Base-by-base conservation (phyloP, 176 grass and related monocot genomes). In the Oryza coarctata region DNA sequence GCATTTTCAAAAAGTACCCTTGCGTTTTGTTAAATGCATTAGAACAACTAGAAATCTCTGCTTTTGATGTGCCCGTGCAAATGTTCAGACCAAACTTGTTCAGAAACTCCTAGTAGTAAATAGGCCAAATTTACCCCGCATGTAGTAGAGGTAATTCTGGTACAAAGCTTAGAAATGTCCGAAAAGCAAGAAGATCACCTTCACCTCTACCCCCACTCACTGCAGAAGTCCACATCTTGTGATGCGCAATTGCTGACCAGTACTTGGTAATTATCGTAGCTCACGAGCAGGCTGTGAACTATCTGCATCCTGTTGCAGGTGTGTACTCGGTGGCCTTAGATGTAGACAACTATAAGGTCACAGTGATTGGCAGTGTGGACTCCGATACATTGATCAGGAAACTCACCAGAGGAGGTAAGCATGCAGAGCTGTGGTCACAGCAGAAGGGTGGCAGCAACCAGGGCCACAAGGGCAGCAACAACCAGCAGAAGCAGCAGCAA, bases 321-420 rank as follows among this genome's bases (percentile, higher is more conserved):
- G 97, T 99, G 27, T 99, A 92, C 80, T 90, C 83, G 22, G 93
- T 99, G 40, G 77, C 44, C 68, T 88, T 99, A 50, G 97, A 99
- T 92, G 87, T 86, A 9, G 97, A 99, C 82, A 85, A 92, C 68
- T 89, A 99, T 62, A 96, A 90, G 89, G 97, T 99, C 33, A 86
- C 93, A 15, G 97, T 96, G 55, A 89, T 90, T 36, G 93, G 91
- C 65, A 89, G 68, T 9, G 89, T 99, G 47, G 87, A 86, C 79
- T 81, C 93, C 7, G 87, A 91, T 64, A 88, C 83, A 5, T 88
- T 99, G 44, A 89, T 99, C 78, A 81, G 77, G 88, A 99, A 99
- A 74, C 93, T 99, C 77, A 85, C 68, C 23, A 93, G 75, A 88
- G 78, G 83, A 44, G 93, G 97, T 75, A 99, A 99, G 90, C 89